A percentile compares a stretch with the other conserved stretches of the same genome.
Evolutionary conservation across 1,284 basidiomycete species (phyloP).

Genomic region (Tetrapyrgos nigripes): DNA sequence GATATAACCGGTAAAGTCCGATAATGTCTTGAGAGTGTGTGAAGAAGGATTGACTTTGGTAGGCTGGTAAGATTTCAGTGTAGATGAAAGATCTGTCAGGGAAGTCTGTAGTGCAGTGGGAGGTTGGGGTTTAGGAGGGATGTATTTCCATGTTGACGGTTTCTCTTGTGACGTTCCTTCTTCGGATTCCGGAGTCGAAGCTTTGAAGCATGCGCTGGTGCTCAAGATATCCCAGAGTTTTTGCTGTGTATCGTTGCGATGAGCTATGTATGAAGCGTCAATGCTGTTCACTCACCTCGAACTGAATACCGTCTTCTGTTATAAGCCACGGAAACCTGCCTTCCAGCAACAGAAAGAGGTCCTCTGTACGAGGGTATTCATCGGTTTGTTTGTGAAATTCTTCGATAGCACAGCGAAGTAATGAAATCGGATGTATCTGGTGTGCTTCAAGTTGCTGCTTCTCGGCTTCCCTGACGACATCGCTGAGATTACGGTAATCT

Average conservation of each 20-base stretch:
- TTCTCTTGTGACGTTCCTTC: constrained; percentile 32
- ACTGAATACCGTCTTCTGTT: constrained; percentile 52
- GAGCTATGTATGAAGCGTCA: background rate
- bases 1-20: constrained; percentile 72
- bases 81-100: constrained; percentile 49
- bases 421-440: constrained; percentile 53
- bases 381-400: constrained; percentile 46
- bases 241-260: constrained; percentile 44
- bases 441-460: constrained; percentile 37
- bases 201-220: constrained; percentile 55
- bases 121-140: constrained; percentile 42
- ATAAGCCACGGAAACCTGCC: constrained; percentile 61
- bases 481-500: constrained; percentile 52
- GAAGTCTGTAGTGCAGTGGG: constrained; percentile 54
- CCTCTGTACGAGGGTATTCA: constrained; percentile 57
- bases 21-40: constrained; percentile 60
- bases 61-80: constrained; percentile 44
- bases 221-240: constrained; percentile 66
- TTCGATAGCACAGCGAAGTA: constrained; percentile 66
- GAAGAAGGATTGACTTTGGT: constrained; percentile 44
- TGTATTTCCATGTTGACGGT: constrained; percentile 59
- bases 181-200: constrained; percentile 18
- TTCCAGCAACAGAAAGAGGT: constrained; percentile 63
- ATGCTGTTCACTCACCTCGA: constrained; percentile 54
- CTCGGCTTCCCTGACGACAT: constrained; percentile 43